phyloP scores from a whole-genome alignment of 2,329 filamentous ascomycete species.

The Monosporascus sp. region DNA sequence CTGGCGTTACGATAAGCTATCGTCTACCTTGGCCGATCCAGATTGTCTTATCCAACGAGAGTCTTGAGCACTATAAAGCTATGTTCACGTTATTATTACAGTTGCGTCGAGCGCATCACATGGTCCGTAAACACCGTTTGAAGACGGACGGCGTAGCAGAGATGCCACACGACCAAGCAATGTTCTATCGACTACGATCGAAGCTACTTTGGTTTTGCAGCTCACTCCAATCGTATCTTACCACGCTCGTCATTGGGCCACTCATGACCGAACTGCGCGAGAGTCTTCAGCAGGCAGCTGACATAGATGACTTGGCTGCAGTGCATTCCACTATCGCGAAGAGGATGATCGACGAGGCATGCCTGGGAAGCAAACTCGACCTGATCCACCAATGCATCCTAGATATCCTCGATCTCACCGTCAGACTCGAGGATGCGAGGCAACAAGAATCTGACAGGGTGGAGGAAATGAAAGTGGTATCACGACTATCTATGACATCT shows the following conservation, averaged over 20 bases:
- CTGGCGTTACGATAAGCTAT: constrained; percentile 62
- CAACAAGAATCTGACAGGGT: constrained; percentile 31
- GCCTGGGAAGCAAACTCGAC: constrained; percentile 62
- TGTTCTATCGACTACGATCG: constrained; percentile 59
- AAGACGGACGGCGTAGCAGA: constrained; percentile 34
- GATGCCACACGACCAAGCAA: constrained; percentile 36
- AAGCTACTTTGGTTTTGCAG: constrained; percentile 74
- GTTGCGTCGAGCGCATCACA: constrained; percentile 62
- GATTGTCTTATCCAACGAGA: constrained; percentile 67
- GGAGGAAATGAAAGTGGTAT: constrained; percentile 34
- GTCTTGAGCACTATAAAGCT: constrained; percentile 62
- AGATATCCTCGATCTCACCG: constrained; percentile 69
- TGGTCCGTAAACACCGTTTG: constrained; percentile 54
- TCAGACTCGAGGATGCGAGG: constrained; percentile 62
- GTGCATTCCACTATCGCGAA: constrained; percentile 61
- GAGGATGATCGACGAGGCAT: constrained; percentile 60
- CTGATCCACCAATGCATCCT: constrained; percentile 69
- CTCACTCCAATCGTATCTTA: constrained; percentile 69
- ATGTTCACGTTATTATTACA: constrained; percentile 76
- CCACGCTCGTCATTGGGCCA: constrained; percentile 63
- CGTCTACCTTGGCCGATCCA: constrained; percentile 60
- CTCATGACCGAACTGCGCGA: constrained; percentile 51
- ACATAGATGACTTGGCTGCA: constrained; percentile 76
- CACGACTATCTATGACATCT: constrained; percentile 32
- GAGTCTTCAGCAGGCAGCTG: constrained; percentile 55